Conservation (phyloP, 768 basidiomycete genomes). For the Boletus subcaerulescens region DNA sequence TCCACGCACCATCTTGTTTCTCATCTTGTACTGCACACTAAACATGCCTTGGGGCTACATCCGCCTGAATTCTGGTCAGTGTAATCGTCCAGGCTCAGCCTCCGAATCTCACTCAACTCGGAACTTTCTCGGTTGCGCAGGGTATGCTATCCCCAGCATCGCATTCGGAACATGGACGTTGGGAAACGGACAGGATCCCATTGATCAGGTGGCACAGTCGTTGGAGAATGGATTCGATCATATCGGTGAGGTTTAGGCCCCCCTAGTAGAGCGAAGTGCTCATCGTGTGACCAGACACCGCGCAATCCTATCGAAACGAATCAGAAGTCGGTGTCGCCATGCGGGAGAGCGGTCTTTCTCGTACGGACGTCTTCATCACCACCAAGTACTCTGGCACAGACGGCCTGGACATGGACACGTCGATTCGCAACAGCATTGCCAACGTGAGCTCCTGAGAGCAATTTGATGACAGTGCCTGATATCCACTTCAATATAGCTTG, state of each 20-base stretch:
- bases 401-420: constrained; percentile 51
- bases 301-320: constrained; percentile 65
- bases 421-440: constrained; percentile 54
- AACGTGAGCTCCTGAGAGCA: constrained; percentile 37
- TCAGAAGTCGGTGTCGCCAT: constrained; percentile 39
- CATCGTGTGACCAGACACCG: constrained; percentile 46
- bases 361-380: constrained; percentile 60
- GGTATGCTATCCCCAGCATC: constrained; percentile 44
- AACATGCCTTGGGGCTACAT: constrained; percentile 61
- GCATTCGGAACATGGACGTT: constrained; percentile 68
- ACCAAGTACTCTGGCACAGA: constrained; percentile 60
- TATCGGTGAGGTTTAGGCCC: constrained; percentile 43
- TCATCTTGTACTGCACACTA: too few relatives aligned
- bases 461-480: too few relatives aligned
- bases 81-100: neutral
- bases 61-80: constrained; percentile 58
- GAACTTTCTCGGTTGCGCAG: constrained; percentile 25
- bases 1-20: too few relatives aligned
- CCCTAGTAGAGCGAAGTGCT: neutral
- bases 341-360: constrained; percentile 54
- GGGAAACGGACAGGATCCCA: constrained; percentile 51
- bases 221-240: constrained; percentile 60
- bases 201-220: constrained; percentile 60
- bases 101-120: neutral
- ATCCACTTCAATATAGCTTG: constrained; percentile 42